phyloP scores from a whole-genome alignment of 805 yeast genomes.

The Metschnikowia kunwiensis region DNA sequence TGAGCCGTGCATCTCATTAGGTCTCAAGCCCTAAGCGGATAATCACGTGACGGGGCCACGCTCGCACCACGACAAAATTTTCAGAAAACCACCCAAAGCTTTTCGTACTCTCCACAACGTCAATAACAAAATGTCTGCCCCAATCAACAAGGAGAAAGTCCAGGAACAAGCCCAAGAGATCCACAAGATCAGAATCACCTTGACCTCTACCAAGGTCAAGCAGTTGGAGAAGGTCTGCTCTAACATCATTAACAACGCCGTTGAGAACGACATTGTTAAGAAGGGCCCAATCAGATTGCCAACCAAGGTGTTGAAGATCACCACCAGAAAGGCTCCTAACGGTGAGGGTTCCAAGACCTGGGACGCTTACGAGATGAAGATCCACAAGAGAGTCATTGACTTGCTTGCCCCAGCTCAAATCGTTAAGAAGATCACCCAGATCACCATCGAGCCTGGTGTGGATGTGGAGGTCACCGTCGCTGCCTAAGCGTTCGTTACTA shows the following conservation, averaged over 20 bases:
- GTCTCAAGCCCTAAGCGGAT: constrained; percentile 11
- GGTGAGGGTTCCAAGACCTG: constrained; percentile 99
- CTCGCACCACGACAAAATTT: constrained; percentile 8
- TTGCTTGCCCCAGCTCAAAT: constrained; percentile 92
- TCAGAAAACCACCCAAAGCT: constrained; percentile 7
- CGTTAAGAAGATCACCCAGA: constrained; percentile 94
- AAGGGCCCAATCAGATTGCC: constrained; percentile 99
- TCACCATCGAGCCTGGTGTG: constrained; percentile 99
- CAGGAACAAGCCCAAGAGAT: constrained; percentile 77
- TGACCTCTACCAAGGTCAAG: constrained; percentile 98
- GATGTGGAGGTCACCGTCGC: constrained; percentile 94
- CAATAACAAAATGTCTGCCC: constrained; percentile 62
- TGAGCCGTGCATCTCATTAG: constrained; percentile 4
- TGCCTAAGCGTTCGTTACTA: constrained; percentile 48
- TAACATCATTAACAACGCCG: constrained; percentile 86
- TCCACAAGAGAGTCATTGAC: constrained; percentile 99
- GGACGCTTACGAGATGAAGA: constrained; percentile 99
- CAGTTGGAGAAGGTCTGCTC: constrained; percentile 95
- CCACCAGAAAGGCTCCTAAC: constrained; percentile 99
- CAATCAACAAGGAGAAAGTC: constrained; percentile 79
- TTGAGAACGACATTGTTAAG: constrained; percentile 75
- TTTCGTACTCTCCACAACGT: constrained; percentile 33
- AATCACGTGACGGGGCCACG: constrained; percentile 8
- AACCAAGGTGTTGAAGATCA: constrained; percentile 95
- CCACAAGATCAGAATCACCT: constrained; percentile 98